phyloP scores from a whole-genome alignment of 2,329 filamentous ascomycete genomes.

The Pseudocercospora cruenta region DNA sequence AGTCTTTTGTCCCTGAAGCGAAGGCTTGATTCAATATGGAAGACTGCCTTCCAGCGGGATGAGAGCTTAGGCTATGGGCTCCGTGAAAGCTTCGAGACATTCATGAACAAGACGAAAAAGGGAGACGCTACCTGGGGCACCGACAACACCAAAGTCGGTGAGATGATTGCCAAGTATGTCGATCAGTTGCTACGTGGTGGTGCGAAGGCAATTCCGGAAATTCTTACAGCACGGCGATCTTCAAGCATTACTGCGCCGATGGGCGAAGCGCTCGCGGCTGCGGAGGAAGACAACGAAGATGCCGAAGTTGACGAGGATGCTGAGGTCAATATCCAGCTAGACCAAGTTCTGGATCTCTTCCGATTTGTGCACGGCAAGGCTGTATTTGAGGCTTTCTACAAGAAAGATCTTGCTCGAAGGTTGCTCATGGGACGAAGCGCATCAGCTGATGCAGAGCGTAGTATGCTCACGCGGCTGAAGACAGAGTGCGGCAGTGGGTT shows the following conservation, averaged over 20 bases:
- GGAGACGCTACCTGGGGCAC: slow-evolving; percentile 73
- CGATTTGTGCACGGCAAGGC: slow-evolving; percentile 97
- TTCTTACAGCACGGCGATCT: slow-evolving; percentile 59
- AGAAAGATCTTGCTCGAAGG: slow-evolving; percentile 89
- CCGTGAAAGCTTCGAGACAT: slow-evolving; percentile 81
- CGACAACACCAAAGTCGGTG: slow-evolving; percentile 89
- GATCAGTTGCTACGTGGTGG: slow-evolving; percentile 87
- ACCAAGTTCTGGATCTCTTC: slow-evolving; percentile 92
- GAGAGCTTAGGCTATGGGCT: slow-evolving; percentile 77
- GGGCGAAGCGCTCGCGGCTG: slow-evolving; percentile 60
- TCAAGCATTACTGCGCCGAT: slow-evolving; percentile 32
- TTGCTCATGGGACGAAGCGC: slow-evolving; percentile 90
- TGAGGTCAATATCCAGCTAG: slow-evolving; percentile 87
- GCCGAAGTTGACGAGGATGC: slow-evolving; percentile 84
- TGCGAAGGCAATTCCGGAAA: slow-evolving; percentile 76
- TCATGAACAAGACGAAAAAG: slow-evolving; percentile 87
- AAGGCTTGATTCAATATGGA: slow-evolving; percentile 75
- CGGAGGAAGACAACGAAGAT: slow-evolving; percentile 60
- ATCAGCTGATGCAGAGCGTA: slow-evolving; percentile 91
- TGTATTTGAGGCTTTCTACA: slow-evolving; percentile 98
- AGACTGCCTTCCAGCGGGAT: slow-evolving; percentile 75
- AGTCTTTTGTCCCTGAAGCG: slow-evolving; percentile 80
- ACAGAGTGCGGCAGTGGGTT: slow-evolving; percentile 92
- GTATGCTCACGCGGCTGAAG: slow-evolving; percentile 90
- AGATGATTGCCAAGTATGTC: slow-evolving; percentile 98